Base-by-base conservation (phyloP, 495 filamentous ascomycete species). In the Aspergillus taichungensis region DNA sequence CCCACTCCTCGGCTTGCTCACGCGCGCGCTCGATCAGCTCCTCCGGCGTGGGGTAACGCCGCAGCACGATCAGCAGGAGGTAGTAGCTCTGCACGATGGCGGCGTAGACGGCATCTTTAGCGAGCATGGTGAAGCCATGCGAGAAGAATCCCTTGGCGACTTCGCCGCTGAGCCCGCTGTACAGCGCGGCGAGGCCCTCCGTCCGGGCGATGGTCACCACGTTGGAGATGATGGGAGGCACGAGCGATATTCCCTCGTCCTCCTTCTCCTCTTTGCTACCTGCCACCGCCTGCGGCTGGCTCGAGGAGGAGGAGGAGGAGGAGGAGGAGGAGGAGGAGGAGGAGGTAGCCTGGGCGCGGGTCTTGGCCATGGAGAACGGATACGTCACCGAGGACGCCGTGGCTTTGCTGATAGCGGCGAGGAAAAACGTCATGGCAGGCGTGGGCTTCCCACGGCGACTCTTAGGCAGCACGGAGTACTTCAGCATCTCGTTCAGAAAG, bases 121-220 rank as follows among this genome's bases (percentile, higher is more conserved):
- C 76, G 39, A 94, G 63, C 87, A 94, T 94, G n/a, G 88, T 88
- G 24, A 87, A 77, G 1, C 88, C 90, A 53, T 94, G 87, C 9
- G 78, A 81, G 59, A 95, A 82, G 59, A 95, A 94, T 0, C 84
- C 85, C 56, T 87, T 92, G 5, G 91, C 54, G 31, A 95, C 64
- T 66, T 95, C 87, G 7, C 78, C 86, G 6, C 66, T 66, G 0
- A 95, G 63, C 9, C 90, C 91, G 13, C 84, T 78, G 56, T 95
- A 96, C 27, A 96, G 61, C 0, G 78, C 84, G 3, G 57, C 53
- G 6, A 83, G 47, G 1, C 90, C 90, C 45, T 95, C 86, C 0
- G 64, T 69, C 24, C 67, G 68, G 24, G 76, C 77, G 40, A 91
- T 88, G 3, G 70, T 62, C 1, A 77, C 58, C 18, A 90, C 76